phyloP scores from a whole-genome alignment of 2,329 filamentous ascomycete genomes.

The Elsinoe perseae region DNA sequence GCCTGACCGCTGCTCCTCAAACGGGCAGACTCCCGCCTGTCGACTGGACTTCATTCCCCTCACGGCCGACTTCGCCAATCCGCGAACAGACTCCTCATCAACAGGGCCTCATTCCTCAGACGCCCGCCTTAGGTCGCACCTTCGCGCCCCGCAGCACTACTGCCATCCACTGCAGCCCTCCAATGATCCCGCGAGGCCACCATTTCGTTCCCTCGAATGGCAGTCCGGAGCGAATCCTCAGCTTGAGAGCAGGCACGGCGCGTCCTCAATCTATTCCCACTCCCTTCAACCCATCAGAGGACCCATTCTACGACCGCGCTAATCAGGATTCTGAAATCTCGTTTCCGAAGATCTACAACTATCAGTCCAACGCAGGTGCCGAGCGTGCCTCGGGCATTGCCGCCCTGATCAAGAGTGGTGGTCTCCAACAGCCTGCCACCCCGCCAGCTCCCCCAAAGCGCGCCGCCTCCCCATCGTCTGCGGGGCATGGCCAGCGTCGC shows the following conservation, averaged over 20 bases:
- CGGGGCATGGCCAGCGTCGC: background rate
- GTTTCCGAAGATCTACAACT: background rate
- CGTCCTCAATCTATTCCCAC: background rate
- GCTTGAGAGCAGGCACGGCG: background rate
- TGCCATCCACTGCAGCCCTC: background rate
- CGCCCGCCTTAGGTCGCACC: background rate
- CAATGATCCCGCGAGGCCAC: background rate
- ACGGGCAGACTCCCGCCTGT: background rate
- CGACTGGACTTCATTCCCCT: background rate
- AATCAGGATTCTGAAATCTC: background rate
- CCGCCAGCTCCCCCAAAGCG: background rate
- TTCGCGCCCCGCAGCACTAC: background rate
- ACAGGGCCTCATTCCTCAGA: slow-evolving; percentile 11
- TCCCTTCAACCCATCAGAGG: background rate
- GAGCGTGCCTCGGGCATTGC: background rate
- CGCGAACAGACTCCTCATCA: background rate
- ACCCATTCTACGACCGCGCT: slow-evolving; percentile 2
- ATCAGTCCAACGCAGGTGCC: background rate
- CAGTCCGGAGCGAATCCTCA: background rate
- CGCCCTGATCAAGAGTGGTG: slow-evolving; percentile 15
- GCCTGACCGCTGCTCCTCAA: background rate
- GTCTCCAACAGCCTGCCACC: background rate
- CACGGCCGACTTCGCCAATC: background rate
- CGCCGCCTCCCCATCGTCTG: background rate
- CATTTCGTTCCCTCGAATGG: background rate